phyloP scores from a whole-genome alignment of 208 protist species.

The Willaertia magna region DNA sequence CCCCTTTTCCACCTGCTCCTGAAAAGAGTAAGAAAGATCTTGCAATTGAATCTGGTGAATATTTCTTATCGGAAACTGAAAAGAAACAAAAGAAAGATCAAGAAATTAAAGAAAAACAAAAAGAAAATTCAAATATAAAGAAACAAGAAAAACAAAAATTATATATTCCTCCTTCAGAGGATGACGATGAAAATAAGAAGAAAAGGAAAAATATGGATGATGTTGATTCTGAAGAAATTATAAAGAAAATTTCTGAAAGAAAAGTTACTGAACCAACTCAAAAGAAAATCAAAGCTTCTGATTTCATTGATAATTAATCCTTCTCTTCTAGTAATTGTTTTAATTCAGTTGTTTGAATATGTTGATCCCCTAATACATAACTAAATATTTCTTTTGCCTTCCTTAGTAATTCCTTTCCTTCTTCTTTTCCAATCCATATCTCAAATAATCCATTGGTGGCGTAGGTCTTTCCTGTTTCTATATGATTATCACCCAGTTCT shows the following conservation, averaged over 20 bases:
- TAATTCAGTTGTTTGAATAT: background rate
- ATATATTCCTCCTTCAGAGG: background rate
- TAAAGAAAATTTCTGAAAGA: background rate
- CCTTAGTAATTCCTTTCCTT: background rate
- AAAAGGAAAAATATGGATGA: background rate
- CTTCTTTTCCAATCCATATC: background rate
- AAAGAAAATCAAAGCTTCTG: background rate
- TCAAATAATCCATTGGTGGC: background rate
- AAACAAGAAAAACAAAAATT: background rate
- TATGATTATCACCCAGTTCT: background rate
- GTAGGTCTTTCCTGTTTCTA: background rate
- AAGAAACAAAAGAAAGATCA: background rate
- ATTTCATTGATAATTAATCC: background rate
- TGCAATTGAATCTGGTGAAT: slow-evolving; percentile 59
- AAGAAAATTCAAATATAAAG: background rate
- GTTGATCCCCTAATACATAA: background rate
- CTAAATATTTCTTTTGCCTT: background rate
- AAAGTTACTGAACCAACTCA: background rate
- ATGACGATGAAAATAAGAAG: background rate
- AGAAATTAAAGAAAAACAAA: background rate
- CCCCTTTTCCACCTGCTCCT: slow-evolving; percentile 45
- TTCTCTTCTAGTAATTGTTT: background rate
- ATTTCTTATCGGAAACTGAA: slow-evolving; percentile 42
- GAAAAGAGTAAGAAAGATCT: slow-evolving; percentile 40
- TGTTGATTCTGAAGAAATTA: background rate